Conservation (phyloP, 176 grass and related monocot genomes). For the Hordeum marinum region DNA sequence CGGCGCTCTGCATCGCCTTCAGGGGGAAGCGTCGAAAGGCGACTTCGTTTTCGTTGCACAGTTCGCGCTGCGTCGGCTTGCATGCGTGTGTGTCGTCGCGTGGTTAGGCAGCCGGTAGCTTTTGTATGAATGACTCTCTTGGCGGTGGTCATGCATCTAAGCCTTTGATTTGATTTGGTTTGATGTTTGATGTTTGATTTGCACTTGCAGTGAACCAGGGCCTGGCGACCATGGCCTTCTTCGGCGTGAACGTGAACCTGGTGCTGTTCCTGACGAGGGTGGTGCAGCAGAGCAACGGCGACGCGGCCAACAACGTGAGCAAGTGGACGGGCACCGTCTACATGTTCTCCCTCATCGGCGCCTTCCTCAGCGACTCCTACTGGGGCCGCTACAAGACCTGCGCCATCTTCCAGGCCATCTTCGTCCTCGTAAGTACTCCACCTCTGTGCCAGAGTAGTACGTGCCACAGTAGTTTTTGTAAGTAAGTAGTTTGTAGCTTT, state of each 20-base stretch:
- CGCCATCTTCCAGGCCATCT: slow-evolving; percentile 89
- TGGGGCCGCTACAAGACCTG: slow-evolving; percentile 96
- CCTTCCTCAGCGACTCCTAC: slow-evolving; percentile 95
- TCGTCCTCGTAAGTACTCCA: slow-evolving; percentile 55
- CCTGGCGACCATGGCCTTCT: slow-evolving; percentile 89
- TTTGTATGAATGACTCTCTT: neutral
- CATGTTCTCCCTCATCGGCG: slow-evolving; percentile 94
- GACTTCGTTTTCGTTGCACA: neutral
- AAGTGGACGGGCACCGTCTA: slow-evolving; percentile 99
- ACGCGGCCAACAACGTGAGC: slow-evolving; percentile 96
- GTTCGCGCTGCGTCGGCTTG: neutral
- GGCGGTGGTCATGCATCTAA: neutral
- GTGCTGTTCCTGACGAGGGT: slow-evolving; percentile 93
- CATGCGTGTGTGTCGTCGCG: neutral
- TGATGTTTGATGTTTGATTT: neutral
- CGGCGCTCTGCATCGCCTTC: slow-evolving; percentile 21
- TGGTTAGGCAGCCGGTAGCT: neutral
- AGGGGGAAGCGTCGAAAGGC: neutral
- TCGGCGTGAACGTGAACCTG: slow-evolving; percentile 91
- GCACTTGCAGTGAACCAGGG: slow-evolving; percentile 85
- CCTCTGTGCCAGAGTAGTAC: neutral
- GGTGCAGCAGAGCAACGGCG: slow-evolving; percentile 74
- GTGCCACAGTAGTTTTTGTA: too few relatives aligned
- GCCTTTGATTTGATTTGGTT: neutral
- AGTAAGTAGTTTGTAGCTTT: neutral